Percentiles rank a stretch among this genome's conserved stretches.
These are phyloP conservation scores for Paramecium primaurelia DNA, from an alignment of 73 alveolate genomes.

Conservation along the genomic window DNA sequence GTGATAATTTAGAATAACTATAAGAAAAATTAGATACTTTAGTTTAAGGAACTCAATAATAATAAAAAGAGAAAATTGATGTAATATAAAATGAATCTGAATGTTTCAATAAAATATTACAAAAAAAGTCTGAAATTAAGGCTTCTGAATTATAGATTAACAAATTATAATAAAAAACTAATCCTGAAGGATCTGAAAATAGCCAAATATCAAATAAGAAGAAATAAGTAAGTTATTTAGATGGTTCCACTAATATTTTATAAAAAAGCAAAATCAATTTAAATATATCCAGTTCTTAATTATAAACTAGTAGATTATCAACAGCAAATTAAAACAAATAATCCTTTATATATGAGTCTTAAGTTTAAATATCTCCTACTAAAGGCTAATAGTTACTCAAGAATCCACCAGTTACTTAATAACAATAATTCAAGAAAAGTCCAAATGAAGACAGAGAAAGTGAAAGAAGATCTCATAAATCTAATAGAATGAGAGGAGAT, in stretches of 20 bases:
- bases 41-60: background rate
- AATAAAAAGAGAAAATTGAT: background rate
- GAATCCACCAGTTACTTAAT: background rate
- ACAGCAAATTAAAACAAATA: background rate
- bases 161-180: background rate
- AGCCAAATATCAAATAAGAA: background rate
- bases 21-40: background rate
- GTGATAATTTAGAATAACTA: background rate
- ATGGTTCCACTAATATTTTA: background rate
- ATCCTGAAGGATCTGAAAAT: background rate
- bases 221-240: background rate
- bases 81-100: constrained; percentile 2
- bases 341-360: background rate
- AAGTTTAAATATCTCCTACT: background rate
- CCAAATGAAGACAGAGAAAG: background rate
- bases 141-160: background rate
- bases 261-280: background rate
- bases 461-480: background rate
- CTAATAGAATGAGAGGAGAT: constrained; percentile 12
- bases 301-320: background rate
- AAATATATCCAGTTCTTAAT: background rate
- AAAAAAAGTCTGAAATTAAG: background rate
- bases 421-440: background rate
- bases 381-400: background rate
- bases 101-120: background rate